Evolutionary conservation across 139 green algal genomes (phyloP).

Genomic region (Chlorella sp.): DNA sequence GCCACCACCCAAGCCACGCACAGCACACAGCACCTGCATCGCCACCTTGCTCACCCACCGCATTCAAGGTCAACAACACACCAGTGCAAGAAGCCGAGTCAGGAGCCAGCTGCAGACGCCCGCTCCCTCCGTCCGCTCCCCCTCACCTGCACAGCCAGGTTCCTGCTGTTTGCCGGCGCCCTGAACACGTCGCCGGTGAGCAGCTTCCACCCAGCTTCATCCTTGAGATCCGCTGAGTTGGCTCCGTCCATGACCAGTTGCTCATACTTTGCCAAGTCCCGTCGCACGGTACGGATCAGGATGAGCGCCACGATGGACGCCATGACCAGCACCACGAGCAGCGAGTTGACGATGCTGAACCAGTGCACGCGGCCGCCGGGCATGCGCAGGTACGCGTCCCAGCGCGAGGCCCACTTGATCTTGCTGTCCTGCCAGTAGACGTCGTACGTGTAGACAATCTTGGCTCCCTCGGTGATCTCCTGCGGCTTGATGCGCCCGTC

Average conservation of each 20-base stretch:
- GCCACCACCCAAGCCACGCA: too few relatives aligned
- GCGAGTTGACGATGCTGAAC: conserved; percentile 95
- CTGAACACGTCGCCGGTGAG: conserved; percentile 92
- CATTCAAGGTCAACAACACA: too few relatives aligned
- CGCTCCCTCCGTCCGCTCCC: too few relatives aligned
- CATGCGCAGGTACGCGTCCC: conserved; percentile 96
- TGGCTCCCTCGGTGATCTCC: conserved; percentile 63
- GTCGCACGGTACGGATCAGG: conserved; percentile 81
- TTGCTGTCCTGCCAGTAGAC: conserved; percentile 82
- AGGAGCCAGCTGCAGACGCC: too few relatives aligned
- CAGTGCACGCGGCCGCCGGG: conserved; percentile 84
- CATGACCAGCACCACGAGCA: conserved; percentile 94
- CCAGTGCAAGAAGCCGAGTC: too few relatives aligned
- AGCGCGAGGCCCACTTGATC: conserved; percentile 85
- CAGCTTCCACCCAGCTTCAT: conserved; percentile 97
- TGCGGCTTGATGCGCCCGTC: not conserved
- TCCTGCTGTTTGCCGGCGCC: conserved; percentile 45
- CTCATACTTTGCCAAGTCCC: conserved; percentile 90
- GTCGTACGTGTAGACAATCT: conserved; percentile 85
- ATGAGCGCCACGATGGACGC: conserved; percentile 84
- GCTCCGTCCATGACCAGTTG: conserved; percentile 73
- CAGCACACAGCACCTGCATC: too few relatives aligned
- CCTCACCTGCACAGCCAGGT: conserved; percentile 66
- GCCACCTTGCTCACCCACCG: too few relatives aligned
- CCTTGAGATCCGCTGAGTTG: conserved; percentile 47